Conservation (phyloP, 2,329 filamentous ascomycete genomes). For the Conoideocrella luteorostrata region DNA sequence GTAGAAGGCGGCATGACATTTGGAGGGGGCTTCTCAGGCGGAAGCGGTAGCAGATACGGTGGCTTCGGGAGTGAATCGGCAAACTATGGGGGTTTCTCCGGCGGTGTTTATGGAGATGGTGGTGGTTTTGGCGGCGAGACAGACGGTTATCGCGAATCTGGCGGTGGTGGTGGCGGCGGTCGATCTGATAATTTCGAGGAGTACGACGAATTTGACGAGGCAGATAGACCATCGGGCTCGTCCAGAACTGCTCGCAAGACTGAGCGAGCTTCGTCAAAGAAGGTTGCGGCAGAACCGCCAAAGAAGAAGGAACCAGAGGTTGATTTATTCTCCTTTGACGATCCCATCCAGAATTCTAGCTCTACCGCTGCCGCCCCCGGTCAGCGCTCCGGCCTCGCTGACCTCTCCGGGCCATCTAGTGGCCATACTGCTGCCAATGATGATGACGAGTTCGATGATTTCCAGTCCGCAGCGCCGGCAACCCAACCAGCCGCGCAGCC, state of each 20-base stretch:
- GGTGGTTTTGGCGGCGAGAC: conserved; percentile 70
- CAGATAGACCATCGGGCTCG: conserved; percentile 38
- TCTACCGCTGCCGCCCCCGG: conserved; percentile 39
- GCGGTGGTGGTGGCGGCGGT: conserved; percentile 75
- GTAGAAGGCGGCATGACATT: conserved; percentile 73
- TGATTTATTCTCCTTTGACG: conserved; percentile 90
- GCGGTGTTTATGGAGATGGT: conserved; percentile 87
- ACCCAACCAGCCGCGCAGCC: conserved; percentile 40
- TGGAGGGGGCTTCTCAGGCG: conserved; percentile 46
- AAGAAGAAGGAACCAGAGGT: conserved; percentile 86
- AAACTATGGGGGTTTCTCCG: conserved; percentile 61
- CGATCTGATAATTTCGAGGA: conserved; percentile 81
- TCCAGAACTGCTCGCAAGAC: conserved; percentile 34
- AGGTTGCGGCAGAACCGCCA: conserved; percentile 52
- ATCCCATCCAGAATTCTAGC: conserved; percentile 50
- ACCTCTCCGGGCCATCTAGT: conserved; percentile 27
- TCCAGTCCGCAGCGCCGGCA: conserved; percentile 75
- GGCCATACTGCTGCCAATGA: conserved; percentile 35
- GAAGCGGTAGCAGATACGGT: conserved; percentile 59
- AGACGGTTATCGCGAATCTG: conserved; percentile 82
- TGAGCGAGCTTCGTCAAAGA: conserved; percentile 28
- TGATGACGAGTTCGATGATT: conserved; percentile 96
- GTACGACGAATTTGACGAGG: conserved; percentile 94
- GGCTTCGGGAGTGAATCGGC: conserved; percentile 88
- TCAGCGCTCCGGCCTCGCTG: conserved; percentile 39